phyloP scores from a whole-genome alignment of 2,329 filamentous ascomycete genomes.

The Trichothecium roseum region DNA sequence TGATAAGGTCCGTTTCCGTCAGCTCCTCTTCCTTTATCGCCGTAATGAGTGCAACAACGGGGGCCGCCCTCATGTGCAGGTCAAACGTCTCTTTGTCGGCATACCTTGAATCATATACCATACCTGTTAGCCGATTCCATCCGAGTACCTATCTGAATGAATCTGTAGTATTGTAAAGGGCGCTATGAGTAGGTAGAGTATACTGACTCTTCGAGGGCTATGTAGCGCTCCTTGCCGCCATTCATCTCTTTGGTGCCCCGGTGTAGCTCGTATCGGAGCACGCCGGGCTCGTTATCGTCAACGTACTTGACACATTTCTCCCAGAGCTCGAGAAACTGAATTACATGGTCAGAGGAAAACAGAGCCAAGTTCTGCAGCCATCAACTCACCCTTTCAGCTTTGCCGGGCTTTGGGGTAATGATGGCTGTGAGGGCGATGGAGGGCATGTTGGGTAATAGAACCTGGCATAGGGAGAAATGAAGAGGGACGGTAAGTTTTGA shows the following conservation, averaged over 20 bases:
- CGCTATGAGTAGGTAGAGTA: no score
- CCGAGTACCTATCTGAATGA: not conserved
- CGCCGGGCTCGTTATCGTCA: conserved; percentile 12
- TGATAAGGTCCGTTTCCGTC: conserved; percentile 9
- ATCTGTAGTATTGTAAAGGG: conserved; percentile 1
- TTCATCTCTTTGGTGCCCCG: conserved; percentile 12
- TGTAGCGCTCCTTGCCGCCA: conserved; percentile 12
- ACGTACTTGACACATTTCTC: conserved; percentile 12
- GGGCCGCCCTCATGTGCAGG: conserved; percentile 10
- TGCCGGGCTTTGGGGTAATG: conserved; percentile 16
- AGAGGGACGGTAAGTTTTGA: no score
- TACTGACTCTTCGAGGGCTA: conserved; percentile 16
- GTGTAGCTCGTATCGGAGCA: conserved; percentile 15
- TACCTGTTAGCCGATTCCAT: not conserved
- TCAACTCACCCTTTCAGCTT: conserved; percentile 10
- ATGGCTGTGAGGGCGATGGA: conserved; percentile 13
- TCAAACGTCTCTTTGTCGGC: conserved; percentile 12
- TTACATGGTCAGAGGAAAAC: no score
- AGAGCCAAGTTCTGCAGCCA: no score
- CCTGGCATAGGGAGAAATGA: no score
- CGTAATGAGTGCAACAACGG: conserved; percentile 11
- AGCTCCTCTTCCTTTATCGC: conserved; percentile 10
- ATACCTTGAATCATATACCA: conserved; percentile 8
- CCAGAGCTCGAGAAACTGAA: conserved; percentile 13
- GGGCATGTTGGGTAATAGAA: conserved; percentile 7